phyloP scores from a whole-genome alignment of 108 stramenopile genomes.

The Chaetoceros muelleri region DNA sequence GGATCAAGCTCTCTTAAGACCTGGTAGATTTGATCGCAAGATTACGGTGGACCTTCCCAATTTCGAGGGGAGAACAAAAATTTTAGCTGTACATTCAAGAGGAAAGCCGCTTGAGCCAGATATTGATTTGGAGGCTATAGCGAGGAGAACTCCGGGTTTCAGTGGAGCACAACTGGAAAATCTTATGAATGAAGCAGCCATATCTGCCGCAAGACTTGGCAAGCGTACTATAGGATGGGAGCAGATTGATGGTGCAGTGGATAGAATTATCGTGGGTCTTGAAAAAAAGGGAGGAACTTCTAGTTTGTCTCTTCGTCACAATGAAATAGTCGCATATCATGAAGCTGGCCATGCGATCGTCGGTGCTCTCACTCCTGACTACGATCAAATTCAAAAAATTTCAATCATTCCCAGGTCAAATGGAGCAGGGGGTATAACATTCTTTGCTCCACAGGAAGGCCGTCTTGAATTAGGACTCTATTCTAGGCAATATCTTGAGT shows the following conservation, averaged over 20 bases:
- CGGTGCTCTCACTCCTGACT: slow-evolving; percentile 67
- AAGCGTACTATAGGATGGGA: slow-evolving; percentile 48
- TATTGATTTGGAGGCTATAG: slow-evolving; percentile 41
- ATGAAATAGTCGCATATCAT: slow-evolving; percentile 83
- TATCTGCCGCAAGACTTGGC: slow-evolving; percentile 63
- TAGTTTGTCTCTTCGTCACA: slow-evolving; percentile 53
- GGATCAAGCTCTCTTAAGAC: slow-evolving; percentile 83
- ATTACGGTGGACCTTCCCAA: slow-evolving; percentile 84
- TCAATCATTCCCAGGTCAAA: slow-evolving; percentile 83
- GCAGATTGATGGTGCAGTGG: slow-evolving; percentile 87
- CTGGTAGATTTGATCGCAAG: slow-evolving; percentile 91
- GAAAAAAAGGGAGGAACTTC: slow-evolving; percentile 46
- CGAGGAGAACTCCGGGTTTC: slow-evolving; percentile 83
- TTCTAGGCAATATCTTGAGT: slow-evolving; percentile 69
- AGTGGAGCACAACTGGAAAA: slow-evolving; percentile 87
- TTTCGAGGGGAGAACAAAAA: slow-evolving; percentile 66
- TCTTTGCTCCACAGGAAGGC: slow-evolving; percentile 86
- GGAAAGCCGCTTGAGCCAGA: slow-evolving; percentile 60
- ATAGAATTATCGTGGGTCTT: slow-evolving; percentile 86
- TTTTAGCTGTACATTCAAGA: slow-evolving; percentile 70
- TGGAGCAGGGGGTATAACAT: slow-evolving; percentile 84
- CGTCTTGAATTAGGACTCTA: slow-evolving; percentile 61
- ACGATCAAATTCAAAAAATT: slow-evolving; percentile 84
- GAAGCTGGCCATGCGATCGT: slow-evolving; percentile 85
- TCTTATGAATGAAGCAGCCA: slow-evolving; percentile 88